Evolutionary conservation across 768 basidiomycete genomes (phyloP).

Genomic region (Punctularia strigosozonata): DNA sequence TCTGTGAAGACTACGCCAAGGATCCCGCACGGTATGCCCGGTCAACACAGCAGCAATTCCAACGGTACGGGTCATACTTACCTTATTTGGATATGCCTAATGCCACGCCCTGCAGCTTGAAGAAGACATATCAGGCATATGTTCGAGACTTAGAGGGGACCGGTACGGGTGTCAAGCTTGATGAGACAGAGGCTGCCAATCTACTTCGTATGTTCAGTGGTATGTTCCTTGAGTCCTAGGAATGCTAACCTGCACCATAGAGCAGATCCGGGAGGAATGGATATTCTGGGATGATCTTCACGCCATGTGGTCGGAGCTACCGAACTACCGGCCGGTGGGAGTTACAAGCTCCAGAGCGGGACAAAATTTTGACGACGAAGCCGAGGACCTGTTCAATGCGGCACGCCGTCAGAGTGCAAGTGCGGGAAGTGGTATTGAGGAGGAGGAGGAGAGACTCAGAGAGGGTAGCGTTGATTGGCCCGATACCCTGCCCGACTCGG

Average conservation of each 20-base stretch:
- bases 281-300: slow-evolving; percentile 20
- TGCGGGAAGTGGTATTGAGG: background rate
- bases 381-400: background rate
- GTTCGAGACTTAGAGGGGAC: background rate
- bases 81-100: background rate
- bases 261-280: slow-evolving; percentile 9
- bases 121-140: background rate
- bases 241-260: slow-evolving; percentile 2
- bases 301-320: slow-evolving; percentile 18
- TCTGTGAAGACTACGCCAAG: slow-evolving; percentile 2
- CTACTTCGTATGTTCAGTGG: background rate
- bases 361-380: background rate
- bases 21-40: slow-evolving; percentile 8
- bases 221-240: background rate
- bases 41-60: slow-evolving; percentile 11
- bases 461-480: too few relatives aligned
- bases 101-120: background rate
- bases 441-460: background rate
- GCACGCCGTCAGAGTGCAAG: too few relatives aligned
- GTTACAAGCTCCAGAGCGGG: slow-evolving; percentile 4
- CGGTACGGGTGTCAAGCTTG: background rate
- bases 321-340: slow-evolving; percentile 17
- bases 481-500: too few relatives aligned
- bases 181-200: background rate
- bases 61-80: slow-evolving; percentile 1